Percentiles rank a stretch among this genome's conserved stretches.
These are phyloP conservation scores for Vachellia collinsii DNA, from an alignment of 306 rosid species.

Conservation along the genomic window DNA sequence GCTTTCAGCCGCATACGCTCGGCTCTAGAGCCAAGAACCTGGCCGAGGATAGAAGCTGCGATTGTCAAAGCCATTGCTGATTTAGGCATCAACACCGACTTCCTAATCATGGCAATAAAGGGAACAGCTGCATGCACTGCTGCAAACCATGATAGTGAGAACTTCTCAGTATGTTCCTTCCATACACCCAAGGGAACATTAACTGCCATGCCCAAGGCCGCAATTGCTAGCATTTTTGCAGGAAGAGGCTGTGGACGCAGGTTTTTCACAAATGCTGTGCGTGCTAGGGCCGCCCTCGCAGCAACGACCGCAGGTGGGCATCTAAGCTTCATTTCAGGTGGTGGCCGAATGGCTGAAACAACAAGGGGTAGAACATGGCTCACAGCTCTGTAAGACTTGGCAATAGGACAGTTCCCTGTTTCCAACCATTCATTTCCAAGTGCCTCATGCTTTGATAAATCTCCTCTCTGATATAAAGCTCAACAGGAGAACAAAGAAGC, in stretches of 20 bases:
- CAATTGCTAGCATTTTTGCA: conserved; percentile 79
- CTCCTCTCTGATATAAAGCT: conserved; percentile 54
- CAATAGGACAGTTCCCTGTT: conserved; percentile 77
- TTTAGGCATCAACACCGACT: conserved; percentile 84
- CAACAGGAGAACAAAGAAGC: conserved; percentile 20
- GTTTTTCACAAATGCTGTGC: conserved; percentile 73
- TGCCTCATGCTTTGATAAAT: conserved; percentile 68
- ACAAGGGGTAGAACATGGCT: conserved; percentile 80
- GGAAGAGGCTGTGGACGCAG: conserved; percentile 90
- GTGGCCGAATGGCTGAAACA: conserved; percentile 66
- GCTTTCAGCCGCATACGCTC: conserved; percentile 68
- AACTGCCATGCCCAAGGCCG: conserved; percentile 79
- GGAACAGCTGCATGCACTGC: conserved; percentile 91
- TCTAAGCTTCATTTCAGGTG: conserved; percentile 65
- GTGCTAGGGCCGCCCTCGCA: conserved; percentile 90
- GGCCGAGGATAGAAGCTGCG: conserved; percentile 77
- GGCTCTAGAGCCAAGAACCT: conserved; percentile 84
- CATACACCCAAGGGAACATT: conserved; percentile 85
- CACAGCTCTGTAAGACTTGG: too few relatives aligned
- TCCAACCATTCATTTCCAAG: conserved; percentile 80
- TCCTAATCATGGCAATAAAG: conserved; percentile 81
- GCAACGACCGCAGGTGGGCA: conserved; percentile 86
- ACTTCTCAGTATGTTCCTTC: conserved; percentile 80
- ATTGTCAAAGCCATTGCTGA: conserved; percentile 85
- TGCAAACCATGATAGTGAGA: conserved; percentile 76